Evolutionary conservation across 2,329 filamentous ascomycete species (phyloP), one percentile per base, ranked within the genome.

Genomic region (Claviceps maximensis): DNA sequence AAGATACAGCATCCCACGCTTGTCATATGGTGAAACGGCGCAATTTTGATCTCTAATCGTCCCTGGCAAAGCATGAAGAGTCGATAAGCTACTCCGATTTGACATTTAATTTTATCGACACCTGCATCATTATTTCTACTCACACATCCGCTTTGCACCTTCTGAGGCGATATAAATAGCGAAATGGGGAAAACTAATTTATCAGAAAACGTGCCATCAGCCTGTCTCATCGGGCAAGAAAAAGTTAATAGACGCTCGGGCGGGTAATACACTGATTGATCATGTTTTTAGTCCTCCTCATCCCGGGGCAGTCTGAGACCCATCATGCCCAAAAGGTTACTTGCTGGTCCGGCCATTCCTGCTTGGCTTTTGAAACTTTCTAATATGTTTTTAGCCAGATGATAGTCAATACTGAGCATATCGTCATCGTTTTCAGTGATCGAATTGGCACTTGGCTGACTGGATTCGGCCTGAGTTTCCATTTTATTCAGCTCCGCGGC

Each of bases 301-400:
- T 95, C 89, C 55, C 86, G 77, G 0, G 91, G 91, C 55, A 96
- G 73, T 42, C 80, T 77, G 58, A 96, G 74, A 0, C 89, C 89
- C 84, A 97, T 86, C 70, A 94, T 78, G 7, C 83, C 84, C 62
- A 98, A 76, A 55, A 98, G 72, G 64, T 96, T 97, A 1, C 90
- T 83, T 2, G 87, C 86, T 1, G 93, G 93, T 0, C 93, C 93
- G 33, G 88, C 76, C 73, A 86, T 80, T 13, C 93, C 93, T 19
- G 76, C 88, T 66, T 97, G 91, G 17, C 87, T 84, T 64, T 95
- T 94, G 69, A 98, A 90, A 61, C 88, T 91, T 66, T 96, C 89
- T 1, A 98, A 74, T 52, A 98, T 74, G 62, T 97, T 97, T 66
- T 86, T 89, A 19, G 87, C 89, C 25, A 98, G 74, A 56, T 93